Conservation (phyloP, 2,329 filamentous ascomycete species). For the Monilinia polystroma region DNA sequence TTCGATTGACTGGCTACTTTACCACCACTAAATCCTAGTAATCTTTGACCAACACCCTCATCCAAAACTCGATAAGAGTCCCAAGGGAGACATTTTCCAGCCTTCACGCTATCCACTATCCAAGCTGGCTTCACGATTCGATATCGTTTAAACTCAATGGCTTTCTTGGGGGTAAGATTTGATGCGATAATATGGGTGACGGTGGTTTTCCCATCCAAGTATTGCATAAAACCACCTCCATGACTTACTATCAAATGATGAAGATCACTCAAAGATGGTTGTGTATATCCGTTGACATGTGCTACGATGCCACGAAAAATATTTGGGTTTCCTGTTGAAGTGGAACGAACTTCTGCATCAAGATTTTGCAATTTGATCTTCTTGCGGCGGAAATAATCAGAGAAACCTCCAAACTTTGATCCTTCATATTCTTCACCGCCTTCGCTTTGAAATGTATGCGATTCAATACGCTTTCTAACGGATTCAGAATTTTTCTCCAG, state of each 20-base stretch:
- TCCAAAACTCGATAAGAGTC: slow-evolving; percentile 79
- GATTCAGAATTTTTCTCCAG: slow-evolving; percentile 63
- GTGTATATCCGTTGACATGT: slow-evolving; percentile 94
- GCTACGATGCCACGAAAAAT: slow-evolving; percentile 91
- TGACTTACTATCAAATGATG: slow-evolving; percentile 85
- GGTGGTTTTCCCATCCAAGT: slow-evolving; percentile 89
- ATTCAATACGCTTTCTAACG: slow-evolving; percentile 60
- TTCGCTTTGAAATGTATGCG: slow-evolving; percentile 74
- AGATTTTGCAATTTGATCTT: slow-evolving; percentile 97
- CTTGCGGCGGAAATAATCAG: slow-evolving; percentile 91
- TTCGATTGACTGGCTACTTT: slow-evolving; percentile 66
- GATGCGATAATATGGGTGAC: slow-evolving; percentile 96
- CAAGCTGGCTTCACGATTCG: slow-evolving; percentile 92
- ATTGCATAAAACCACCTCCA: slow-evolving; percentile 94
- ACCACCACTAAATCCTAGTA: slow-evolving; percentile 62
- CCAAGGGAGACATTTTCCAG: slow-evolving; percentile 83
- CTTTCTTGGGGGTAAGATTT: slow-evolving; percentile 87
- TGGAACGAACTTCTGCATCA: slow-evolving; percentile 75
- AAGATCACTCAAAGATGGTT: slow-evolving; percentile 85
- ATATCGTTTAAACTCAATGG: slow-evolving; percentile 81
- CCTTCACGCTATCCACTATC: slow-evolving; percentile 85
- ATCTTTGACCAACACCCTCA: slow-evolving; percentile 78
- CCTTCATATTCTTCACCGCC: slow-evolving; percentile 86
- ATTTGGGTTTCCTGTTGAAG: slow-evolving; percentile 67
- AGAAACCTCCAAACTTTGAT: slow-evolving; percentile 84